Base-by-base conservation (phyloP, 805 yeast genomes). In the Candida yuanshanica region DNA sequence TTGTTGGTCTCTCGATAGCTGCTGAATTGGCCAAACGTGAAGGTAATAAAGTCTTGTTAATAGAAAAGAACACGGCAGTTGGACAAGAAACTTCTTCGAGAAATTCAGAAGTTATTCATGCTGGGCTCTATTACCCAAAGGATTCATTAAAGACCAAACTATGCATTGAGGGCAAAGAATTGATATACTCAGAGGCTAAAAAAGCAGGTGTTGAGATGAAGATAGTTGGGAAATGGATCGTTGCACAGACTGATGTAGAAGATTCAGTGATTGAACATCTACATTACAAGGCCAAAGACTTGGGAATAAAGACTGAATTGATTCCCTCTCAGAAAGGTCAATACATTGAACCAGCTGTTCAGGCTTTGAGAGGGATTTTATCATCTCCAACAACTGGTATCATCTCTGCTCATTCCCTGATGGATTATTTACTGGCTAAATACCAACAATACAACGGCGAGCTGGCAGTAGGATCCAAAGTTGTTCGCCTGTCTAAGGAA, bases 91-190 rank as follows among this genome's bases (percentile, higher is more conserved):
- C 95, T 0, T 82, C 95, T 6, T 74, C 91, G n/a, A 68, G 96
- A 39, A 89, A 89, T 65, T 84, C 95, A 2, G 97, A 90, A 55
- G 97, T 90, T 20, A 82, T 89, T 20, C 97, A 89, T 62, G 95
- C 95, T 0, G 96, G 96, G 0, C 53, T 89, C 7, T 90, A 90
- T 58, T 83, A 85, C 53, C 95, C 95, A 0, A 63, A 66, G 9
- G 74, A 75, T 43, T 72, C 83, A 2, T 65, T 90, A 40, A 83
- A 86, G 55, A 77, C 86, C 0, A 62, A 68, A 48, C 62, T 89
- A 22, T 90, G 96, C 53, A 67, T 89, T 25, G 70, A 73, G 29
- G 97, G 97, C 0, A 88, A 84, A 51, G 60, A 77, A 12, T 61
- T 79, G 59, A 68, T 89, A 11, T 89, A 88, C 57, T 72, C 65